phyloP scores from a whole-genome alignment of 78 protist genomes.

The Cavenderia fasciculata region DNA sequence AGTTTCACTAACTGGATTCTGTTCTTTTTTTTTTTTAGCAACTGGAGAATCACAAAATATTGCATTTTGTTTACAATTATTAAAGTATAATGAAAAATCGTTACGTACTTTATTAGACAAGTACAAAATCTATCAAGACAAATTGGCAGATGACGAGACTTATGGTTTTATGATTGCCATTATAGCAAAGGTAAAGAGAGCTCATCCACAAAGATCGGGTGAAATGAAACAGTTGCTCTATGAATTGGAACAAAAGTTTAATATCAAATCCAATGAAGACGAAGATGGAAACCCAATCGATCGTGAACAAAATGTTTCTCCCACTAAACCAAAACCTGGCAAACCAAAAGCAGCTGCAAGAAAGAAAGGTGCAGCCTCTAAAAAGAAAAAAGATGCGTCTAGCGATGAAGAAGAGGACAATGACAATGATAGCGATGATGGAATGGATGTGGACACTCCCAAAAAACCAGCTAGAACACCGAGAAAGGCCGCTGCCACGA shows the following conservation, averaged over 20 bases:
- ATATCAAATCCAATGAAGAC: not conserved
- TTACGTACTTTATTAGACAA: conserved; percentile 74
- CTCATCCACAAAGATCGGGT: not conserved
- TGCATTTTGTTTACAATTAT: conserved; percentile 80
- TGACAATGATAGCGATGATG: conserved; percentile 7
- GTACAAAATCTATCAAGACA: conserved; percentile 66
- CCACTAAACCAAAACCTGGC: not conserved
- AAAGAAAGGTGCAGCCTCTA: not conserved
- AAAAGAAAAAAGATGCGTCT: not conserved
- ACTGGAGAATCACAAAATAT: conserved; percentile 79
- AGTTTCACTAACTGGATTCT: not conserved
- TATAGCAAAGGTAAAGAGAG: conserved; percentile 55
- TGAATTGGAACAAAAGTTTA: conserved; percentile 55
- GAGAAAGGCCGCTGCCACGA: not conserved
- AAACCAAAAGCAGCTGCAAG: not conserved
- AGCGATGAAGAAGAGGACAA: not conserved
- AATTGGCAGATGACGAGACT: conserved; percentile 65
- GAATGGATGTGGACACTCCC: not conserved
- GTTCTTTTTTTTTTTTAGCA: not conserved
- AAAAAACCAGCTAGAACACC: not conserved
- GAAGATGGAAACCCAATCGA: not conserved
- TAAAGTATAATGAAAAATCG: conserved; percentile 70
- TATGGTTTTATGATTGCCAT: not conserved
- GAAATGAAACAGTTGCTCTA: conserved; percentile 38
- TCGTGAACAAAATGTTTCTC: no score